Conservation (phyloP, 805 yeast species). For the Monosporozyma servazzii region DNA sequence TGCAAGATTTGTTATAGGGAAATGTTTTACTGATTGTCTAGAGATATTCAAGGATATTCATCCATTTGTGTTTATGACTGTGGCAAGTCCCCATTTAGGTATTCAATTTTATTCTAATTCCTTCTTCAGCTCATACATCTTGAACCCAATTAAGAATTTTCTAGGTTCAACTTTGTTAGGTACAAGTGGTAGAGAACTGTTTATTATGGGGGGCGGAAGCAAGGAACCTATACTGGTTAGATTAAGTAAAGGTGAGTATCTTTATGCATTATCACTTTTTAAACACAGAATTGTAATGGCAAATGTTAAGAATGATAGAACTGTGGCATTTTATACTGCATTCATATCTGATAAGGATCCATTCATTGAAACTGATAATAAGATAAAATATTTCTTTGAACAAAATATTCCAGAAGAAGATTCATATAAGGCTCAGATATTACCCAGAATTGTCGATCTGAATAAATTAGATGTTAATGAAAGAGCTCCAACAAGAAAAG, state of each 20-base stretch:
- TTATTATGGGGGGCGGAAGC: conserved; percentile 35
- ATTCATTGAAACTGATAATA: conserved; percentile 49
- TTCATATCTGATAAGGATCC: conserved; percentile 69
- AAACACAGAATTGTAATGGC: conserved; percentile 54
- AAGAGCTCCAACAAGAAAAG: conserved; percentile 1
- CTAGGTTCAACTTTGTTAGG: conserved; percentile 51
- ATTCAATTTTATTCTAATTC: conserved; percentile 37
- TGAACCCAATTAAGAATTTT: conserved; percentile 34
- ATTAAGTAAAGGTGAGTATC: conserved; percentile 34
- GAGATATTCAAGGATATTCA: conserved; percentile 46
- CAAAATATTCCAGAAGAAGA: conserved; percentile 28
- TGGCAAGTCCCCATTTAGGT: conserved; percentile 77
- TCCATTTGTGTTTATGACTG: conserved; percentile 56
- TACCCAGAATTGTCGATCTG: conserved; percentile 24
- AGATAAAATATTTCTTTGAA: conserved; percentile 39
- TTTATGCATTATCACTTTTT: conserved; percentile 49
- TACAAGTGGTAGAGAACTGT: conserved; percentile 66
- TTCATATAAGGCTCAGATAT: conserved; percentile 9
- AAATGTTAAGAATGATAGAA: conserved; percentile 71
- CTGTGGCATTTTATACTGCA: conserved; percentile 82
- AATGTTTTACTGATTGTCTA: conserved; percentile 42
- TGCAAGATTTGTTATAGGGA: conserved; percentile 72
- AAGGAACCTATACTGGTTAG: conserved; percentile 37
- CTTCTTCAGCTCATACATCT: conserved; percentile 2
- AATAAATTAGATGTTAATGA: conserved; percentile 12